These are phyloP conservation scores for Aciculosporium take DNA, from an alignment of 2,329 filamentous ascomycete species.

Conservation along the genomic window DNA sequence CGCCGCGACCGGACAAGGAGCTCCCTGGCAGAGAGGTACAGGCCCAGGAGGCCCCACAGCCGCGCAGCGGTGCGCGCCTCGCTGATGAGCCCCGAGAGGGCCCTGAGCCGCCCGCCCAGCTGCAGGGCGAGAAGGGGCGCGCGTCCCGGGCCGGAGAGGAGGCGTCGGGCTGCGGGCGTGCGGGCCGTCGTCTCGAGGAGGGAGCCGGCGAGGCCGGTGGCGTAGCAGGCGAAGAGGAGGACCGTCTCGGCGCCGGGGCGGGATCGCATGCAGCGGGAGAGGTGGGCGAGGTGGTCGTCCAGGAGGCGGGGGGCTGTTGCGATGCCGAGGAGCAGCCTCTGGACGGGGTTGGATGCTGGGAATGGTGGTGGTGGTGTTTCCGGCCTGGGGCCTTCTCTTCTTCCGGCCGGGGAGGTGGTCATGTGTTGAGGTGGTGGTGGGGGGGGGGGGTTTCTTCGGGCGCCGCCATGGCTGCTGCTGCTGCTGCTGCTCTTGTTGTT, in stretches of 20 bases:
- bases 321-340: too few species aligned
- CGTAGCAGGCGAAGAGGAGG: constrained; percentile 56
- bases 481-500: too few species aligned
- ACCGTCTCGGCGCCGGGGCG: constrained; percentile 55
- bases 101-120: constrained; percentile 39
- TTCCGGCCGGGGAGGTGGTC: too few species aligned
- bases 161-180: too few species aligned
- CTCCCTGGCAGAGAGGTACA: constrained; percentile 53
- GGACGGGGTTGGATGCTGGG: too few species aligned
- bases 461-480: too few species aligned
- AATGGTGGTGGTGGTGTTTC: too few species aligned
- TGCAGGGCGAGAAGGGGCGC: constrained; percentile 33
- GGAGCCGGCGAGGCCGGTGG: constrained; percentile 39
- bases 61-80: constrained; percentile 61
- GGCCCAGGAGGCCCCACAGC: constrained; percentile 61
- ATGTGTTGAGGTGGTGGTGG: too few species aligned
- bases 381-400: too few species aligned
- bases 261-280: constrained; percentile 51
- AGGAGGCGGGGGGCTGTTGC: constrained; percentile 14
- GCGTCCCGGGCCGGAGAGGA: constrained; percentile 36
- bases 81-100: constrained; percentile 49
- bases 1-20: constrained; percentile 24
- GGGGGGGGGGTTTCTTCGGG: too few species aligned
- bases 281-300: constrained; percentile 40
- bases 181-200: constrained; percentile 39